A percentile compares a stretch with the other conserved stretches of the same genome.
Evolutionary conservation across 306 rosid genomes (phyloP).

Genomic region (Sesbania bispinosa): DNA sequence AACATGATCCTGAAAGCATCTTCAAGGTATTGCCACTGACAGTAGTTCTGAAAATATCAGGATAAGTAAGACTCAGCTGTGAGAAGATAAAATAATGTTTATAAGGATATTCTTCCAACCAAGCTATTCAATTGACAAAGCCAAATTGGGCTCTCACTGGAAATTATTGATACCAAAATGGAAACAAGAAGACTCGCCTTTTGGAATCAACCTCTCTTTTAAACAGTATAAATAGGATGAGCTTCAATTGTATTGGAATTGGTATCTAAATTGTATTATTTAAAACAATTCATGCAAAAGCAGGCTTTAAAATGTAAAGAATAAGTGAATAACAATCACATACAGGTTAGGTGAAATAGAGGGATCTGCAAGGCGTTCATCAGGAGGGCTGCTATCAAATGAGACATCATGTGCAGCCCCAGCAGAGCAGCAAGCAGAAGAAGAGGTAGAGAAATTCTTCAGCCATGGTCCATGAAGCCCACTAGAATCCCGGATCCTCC

Average conservation of each 20-base stretch:
- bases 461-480: conserved; percentile 34
- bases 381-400: conserved; percentile 46
- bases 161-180: neutral
- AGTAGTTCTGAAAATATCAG: conserved; percentile 38
- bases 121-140: conserved; percentile 15
- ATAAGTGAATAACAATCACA: conserved; percentile 26
- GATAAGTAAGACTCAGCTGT: neutral
- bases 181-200: neutral
- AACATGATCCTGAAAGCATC: conserved; percentile 78
- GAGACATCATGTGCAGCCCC: conserved; percentile 63
- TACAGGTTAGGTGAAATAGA: conserved; percentile 49
- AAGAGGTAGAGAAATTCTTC: conserved; percentile 32
- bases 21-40: conserved; percentile 50
- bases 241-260: neutral
- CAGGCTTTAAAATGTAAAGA: conserved; percentile 1
- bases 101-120: neutral
- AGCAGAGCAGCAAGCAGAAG: conserved; percentile 44
- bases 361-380: conserved; percentile 44
- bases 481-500: conserved; percentile 33
- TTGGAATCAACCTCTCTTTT: neutral
- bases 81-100: neutral
- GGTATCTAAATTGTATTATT: neutral
- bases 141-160: neutral
- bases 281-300: neutral
- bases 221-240: neutral